Percentiles rank a stretch among this genome's conserved stretches.
Evolutionary conservation across 306 rosid genomes (phyloP).

Genomic region (Potentilla sterilis): DNA sequence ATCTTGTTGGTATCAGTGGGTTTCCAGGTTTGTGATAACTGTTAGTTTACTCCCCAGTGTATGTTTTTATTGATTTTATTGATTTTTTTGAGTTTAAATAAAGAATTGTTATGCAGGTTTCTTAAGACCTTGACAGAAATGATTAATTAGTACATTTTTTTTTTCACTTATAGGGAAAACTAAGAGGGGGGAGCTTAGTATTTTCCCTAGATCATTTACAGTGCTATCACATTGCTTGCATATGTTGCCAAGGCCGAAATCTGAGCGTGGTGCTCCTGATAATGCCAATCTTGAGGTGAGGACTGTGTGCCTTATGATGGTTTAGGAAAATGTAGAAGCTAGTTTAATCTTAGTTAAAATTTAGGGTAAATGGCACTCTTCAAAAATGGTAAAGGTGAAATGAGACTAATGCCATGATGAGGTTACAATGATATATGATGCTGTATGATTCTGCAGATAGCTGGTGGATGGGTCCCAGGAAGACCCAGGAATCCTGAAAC

Average conservation of each 20-base stretch:
- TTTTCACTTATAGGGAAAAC: constrained; percentile 59
- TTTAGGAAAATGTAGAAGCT: background rate
- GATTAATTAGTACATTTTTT: background rate
- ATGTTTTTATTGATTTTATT: background rate
- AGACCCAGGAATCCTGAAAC: constrained; percentile 74
- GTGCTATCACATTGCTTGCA: constrained; percentile 77
- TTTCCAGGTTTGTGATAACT: constrained; percentile 67
- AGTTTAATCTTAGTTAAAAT: background rate
- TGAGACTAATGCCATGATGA: background rate
- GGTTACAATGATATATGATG: background rate
- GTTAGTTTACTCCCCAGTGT: background rate
- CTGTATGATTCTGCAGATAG: constrained; percentile 41
- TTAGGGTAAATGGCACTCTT: background rate
- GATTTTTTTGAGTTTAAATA: too few relatives aligned
- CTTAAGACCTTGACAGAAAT: background rate
- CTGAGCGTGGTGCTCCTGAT: constrained; percentile 56
- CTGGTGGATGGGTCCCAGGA: constrained; percentile 68
- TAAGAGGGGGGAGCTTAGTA: constrained; percentile 85
- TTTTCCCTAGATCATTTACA: constrained; percentile 62
- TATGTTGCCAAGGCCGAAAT: constrained; percentile 84
- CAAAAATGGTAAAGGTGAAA: background rate
- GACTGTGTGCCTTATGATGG: background rate
- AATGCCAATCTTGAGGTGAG: constrained; percentile 57
- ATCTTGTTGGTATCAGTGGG: constrained; percentile 74
- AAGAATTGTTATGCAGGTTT: background rate